These are phyloP conservation scores for Euryodendron excelsum DNA, from an alignment of 148 eudicot species.

Conservation along the genomic window DNA sequence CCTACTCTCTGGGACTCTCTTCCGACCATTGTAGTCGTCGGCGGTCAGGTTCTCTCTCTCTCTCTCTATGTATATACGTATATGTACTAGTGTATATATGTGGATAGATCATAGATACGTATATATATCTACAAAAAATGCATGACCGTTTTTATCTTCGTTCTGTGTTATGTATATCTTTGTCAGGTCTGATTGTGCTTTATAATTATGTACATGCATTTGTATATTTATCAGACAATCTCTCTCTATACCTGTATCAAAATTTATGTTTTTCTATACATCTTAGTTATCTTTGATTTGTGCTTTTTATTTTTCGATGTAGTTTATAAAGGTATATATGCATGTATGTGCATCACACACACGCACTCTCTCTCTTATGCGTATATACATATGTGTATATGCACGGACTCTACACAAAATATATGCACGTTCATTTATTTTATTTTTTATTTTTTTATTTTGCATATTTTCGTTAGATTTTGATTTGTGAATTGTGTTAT, in stretches of 20 bases:
- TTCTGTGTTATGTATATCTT: background rate
- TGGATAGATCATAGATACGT: background rate
- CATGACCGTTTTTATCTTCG: background rate
- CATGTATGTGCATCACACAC: background rate
- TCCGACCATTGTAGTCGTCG: conserved; percentile 63
- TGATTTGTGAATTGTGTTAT: background rate
- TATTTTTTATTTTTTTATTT: background rate
- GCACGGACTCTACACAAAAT: background rate
- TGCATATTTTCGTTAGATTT: background rate
- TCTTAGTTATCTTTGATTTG: background rate
- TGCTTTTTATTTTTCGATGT: background rate
- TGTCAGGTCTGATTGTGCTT: background rate
- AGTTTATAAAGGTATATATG: background rate
- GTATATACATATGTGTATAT: background rate
- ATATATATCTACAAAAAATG: background rate
- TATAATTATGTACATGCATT: background rate
- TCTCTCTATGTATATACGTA: background rate
- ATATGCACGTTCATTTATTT: background rate
- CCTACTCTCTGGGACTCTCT: conserved; percentile 55
- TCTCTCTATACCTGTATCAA: background rate
- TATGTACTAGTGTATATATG: background rate
- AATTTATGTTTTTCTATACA: background rate
- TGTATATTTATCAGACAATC: background rate
- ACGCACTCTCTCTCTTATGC: background rate
- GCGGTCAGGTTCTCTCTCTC: conserved; percentile 54